Evolutionary conservation across 805 yeast genomes (phyloP).

Genomic region (Pichia deserticola): DNA sequence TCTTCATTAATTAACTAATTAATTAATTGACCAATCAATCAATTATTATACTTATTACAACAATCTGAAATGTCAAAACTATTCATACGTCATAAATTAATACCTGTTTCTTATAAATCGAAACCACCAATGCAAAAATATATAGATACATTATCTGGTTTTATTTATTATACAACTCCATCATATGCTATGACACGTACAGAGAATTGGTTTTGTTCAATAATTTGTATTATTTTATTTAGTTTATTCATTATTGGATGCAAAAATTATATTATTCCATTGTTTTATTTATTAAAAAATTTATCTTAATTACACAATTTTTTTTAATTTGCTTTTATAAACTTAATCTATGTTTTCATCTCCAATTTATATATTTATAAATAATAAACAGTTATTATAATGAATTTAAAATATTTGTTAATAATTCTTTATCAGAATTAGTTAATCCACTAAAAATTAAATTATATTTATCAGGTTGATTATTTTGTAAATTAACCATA

Average conservation of each 20-base stretch:
- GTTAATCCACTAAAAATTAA: slow-evolving; percentile 17
- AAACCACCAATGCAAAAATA: slow-evolving; percentile 1
- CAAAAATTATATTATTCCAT: slow-evolving; percentile 7
- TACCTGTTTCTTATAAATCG: not conserved
- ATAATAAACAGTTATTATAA: slow-evolving; percentile 1
- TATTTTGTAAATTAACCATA: slow-evolving; percentile 40
- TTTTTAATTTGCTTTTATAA: too few species aligned
- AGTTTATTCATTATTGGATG: not conserved
- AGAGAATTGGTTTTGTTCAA: not conserved
- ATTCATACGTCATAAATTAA: not conserved
- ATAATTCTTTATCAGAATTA: slow-evolving; percentile 18
- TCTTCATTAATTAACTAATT: too few species aligned
- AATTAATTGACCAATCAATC: too few species aligned
- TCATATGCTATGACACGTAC: not conserved
- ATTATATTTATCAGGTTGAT: slow-evolving; percentile 30
- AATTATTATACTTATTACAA: too few species aligned
- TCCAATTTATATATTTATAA: not conserved
- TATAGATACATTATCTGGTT: not conserved
- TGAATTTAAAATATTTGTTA: slow-evolving; percentile 10
- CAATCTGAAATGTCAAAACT: slow-evolving; percentile 3
- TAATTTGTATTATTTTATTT: not conserved
- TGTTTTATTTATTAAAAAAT: not conserved
- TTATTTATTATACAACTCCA: not conserved
- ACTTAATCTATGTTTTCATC: not conserved
- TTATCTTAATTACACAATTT: not conserved